A percentile compares a stretch with the other conserved stretches of the same genome.
Evolutionary conservation across 441 rosid species (phyloP).

Genomic region (Gossypium armourianum): DNA sequence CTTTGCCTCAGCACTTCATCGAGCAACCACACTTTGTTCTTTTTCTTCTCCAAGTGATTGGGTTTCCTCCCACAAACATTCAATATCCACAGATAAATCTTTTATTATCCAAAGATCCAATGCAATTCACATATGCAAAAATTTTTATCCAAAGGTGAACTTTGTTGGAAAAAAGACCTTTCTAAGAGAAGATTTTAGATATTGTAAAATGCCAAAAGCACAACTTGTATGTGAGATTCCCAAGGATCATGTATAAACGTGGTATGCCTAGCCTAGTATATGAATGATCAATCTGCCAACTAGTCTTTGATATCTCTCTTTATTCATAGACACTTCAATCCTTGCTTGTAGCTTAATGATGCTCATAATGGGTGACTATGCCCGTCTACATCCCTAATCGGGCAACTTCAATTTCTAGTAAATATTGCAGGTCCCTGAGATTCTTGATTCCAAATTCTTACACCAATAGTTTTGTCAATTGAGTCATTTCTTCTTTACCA

Average conservation of each 20-base stretch:
- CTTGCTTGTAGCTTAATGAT: background rate
- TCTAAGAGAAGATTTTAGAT: background rate
- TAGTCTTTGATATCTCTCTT: background rate
- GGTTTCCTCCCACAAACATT: background rate
- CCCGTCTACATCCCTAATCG: background rate
- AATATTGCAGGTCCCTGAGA: background rate
- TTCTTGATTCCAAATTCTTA: background rate
- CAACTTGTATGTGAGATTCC: background rate
- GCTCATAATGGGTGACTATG: background rate
- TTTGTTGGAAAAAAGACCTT: background rate
- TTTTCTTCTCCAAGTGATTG: background rate
- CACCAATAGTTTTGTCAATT: background rate
- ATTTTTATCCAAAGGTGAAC: background rate
- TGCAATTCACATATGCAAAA: background rate
- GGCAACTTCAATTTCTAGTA: background rate
- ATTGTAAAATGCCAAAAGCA: background rate
- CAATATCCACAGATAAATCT: background rate
- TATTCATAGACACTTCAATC: background rate
- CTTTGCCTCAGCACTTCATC: background rate
- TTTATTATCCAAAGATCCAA: background rate
- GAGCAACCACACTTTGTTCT: background rate
- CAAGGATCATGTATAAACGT: background rate
- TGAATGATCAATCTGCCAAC: background rate
- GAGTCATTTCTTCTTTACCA: background rate
- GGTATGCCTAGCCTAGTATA: background rate